phyloP scores from a whole-genome alignment of 495 filamentous ascomycete species.

The Hypoxylon perforatum region DNA sequence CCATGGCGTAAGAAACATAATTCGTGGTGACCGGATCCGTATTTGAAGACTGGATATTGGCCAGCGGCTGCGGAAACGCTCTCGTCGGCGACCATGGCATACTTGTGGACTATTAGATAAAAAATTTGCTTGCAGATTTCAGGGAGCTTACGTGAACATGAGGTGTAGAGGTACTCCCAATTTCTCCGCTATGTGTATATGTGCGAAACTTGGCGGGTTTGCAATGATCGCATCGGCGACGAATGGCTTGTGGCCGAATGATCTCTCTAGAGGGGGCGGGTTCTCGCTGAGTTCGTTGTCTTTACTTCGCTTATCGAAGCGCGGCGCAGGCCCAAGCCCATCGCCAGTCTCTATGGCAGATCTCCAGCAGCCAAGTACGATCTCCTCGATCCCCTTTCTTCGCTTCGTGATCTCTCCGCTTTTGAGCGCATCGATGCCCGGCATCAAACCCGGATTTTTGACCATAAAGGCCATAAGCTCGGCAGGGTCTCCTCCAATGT shows the following conservation, averaged over 20 bases:
- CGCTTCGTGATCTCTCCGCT: conserved; percentile 74
- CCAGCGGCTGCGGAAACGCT: conserved; percentile 77
- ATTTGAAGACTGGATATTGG: conserved; percentile 72
- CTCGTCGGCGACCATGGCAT: conserved; percentile 75
- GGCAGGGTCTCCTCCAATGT: conserved; percentile 80
- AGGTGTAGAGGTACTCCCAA: conserved; percentile 81
- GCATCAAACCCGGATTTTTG: conserved; percentile 83
- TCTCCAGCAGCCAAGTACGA: conserved; percentile 82
- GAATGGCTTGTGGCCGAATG: conserved; percentile 64
- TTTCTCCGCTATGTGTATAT: conserved; percentile 84
- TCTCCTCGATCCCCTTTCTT: conserved; percentile 74
- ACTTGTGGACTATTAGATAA: conserved; percentile 62
- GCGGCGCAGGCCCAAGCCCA: conserved; percentile 54
- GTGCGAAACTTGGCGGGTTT: conserved; percentile 84
- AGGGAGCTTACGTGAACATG: conserved; percentile 83
- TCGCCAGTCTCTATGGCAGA: conserved; percentile 72
- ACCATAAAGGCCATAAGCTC: conserved; percentile 91
- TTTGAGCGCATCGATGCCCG: conserved; percentile 71
- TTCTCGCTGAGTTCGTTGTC: conserved; percentile 19
- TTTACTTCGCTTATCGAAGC: conserved; percentile 34
- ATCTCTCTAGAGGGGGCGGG: conserved; percentile 6
- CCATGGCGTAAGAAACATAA: conserved; percentile 76
- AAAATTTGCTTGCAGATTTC: conserved; percentile 63
- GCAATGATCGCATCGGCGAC: conserved; percentile 86
- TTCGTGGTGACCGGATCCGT: conserved; percentile 71